Percentiles rank a stretch among this genome's conserved stretches.
These are phyloP conservation scores for Solanum ahanhuiri DNA, from an alignment of 257 asterid species.

Conservation along the genomic window DNA sequence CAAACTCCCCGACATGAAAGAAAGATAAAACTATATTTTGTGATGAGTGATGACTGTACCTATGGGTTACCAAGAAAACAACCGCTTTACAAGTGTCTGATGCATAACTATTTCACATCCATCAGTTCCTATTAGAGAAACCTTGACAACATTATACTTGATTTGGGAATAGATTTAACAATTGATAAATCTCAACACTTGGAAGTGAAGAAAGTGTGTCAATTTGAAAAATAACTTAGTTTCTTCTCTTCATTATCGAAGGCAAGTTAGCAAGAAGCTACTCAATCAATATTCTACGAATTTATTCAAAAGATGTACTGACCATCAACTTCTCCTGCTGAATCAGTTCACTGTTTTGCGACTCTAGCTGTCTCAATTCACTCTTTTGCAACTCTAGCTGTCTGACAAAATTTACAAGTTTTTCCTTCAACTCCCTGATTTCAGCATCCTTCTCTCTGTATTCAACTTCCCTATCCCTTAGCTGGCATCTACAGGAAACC, in stretches of 20 bases:
- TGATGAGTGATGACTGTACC: too few relatives aligned
- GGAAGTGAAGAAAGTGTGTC: background rate
- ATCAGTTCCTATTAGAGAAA: background rate
- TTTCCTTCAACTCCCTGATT: constrained; percentile 80
- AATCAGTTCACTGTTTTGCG: constrained; percentile 44
- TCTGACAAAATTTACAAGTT: constrained; percentile 58
- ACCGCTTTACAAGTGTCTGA: too few relatives aligned
- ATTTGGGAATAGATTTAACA: background rate
- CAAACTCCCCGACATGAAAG: background rate
- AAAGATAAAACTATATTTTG: background rate
- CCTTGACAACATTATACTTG: background rate
- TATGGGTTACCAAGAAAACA: too few relatives aligned
- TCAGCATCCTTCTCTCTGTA: constrained; percentile 84
- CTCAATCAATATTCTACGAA: background rate
- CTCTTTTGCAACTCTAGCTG: constrained; percentile 60
- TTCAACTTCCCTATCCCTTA: constrained; percentile 73
- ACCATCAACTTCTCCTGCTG: constrained; percentile 65
- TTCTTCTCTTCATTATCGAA: background rate
- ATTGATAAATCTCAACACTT: background rate
- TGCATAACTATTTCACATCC: background rate
- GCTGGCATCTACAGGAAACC: constrained; percentile 45
- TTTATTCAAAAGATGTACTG: constrained; percentile 15
- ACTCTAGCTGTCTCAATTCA: constrained; percentile 62
- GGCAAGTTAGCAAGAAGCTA: background rate
- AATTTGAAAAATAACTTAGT: background rate